Conservation (phyloP, 768 basidiomycete genomes). For the Cyclocybe cylindracea region DNA sequence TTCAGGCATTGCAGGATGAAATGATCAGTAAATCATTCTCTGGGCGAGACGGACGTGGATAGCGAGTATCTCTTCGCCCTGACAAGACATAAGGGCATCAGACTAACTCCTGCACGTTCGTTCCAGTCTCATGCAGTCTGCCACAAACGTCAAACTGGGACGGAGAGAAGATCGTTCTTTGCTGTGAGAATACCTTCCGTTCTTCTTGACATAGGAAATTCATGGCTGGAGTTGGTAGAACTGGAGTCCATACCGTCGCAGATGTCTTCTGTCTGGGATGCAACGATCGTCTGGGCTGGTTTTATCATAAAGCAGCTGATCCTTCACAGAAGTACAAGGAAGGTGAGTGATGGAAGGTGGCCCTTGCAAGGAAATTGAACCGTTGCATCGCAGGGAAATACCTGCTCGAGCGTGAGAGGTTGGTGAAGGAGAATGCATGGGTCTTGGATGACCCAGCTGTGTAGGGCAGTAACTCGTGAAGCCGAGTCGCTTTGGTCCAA, state of each 20-base stretch:
- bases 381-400: conserved; percentile 61
- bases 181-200: conserved; percentile 42
- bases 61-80: conserved; percentile 45
- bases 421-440: conserved; percentile 85
- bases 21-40: conserved; percentile 85
- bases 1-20: conserved; percentile 78
- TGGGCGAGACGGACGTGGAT: conserved; percentile 80
- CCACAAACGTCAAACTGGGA: conserved; percentile 74
- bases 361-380: not conserved
- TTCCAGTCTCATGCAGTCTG: conserved; percentile 72
- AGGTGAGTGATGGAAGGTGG: conserved; percentile 41
- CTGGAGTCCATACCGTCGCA: conserved; percentile 79
- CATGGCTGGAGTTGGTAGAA: conserved; percentile 39
- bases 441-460: conserved; percentile 44
- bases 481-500: too few relatives aligned
- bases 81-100: not conserved
- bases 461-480: not conserved
- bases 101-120: not conserved
- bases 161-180: conserved; percentile 73
- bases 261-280: conserved; percentile 82
- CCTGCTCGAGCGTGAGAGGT: conserved; percentile 75
- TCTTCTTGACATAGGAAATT: not conserved
- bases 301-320: conserved; percentile 78
- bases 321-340: conserved; percentile 84
- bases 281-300: conserved; percentile 80